Base-by-base conservation (phyloP, 371 early-diverging fungal genomes). In the Circinella minor region DNA sequence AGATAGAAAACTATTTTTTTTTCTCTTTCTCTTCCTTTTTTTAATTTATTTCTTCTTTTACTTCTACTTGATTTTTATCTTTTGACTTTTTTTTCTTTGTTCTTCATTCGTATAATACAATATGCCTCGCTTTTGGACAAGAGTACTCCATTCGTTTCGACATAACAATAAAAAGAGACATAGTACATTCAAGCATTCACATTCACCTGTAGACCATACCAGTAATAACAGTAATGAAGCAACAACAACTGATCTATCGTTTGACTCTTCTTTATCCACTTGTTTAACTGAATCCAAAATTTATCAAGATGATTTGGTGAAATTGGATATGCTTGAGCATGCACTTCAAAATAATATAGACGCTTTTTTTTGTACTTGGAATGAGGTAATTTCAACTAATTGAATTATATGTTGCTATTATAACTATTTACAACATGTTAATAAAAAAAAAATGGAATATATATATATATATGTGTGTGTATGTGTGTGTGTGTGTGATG, bases 331-430 rank as follows among this genome's bases (percentile, higher is more conserved):
- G 7, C 49, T 68, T 15, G 61, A 68, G 15, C 6, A 20, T 37
- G 51, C 68, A 0, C 51, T 61, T 6, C 27, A 38, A 15, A 20
- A 61, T 48, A 39, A 39, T 5, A 49, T 36, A 13, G 47, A 60
- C 1, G 49, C 60, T 8, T 68, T 68, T 61, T 60, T 68, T 48
- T 61, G 68, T 10, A 20, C 47, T 36, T 68, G 68, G 68, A 61
- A 68, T 51, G 68, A 68, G 27, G 57, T 57, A 57, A 5, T 27
- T 27, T 27, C 2, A 27, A 27, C 27, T 27, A 27, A 27, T 27
- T 27, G 27, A 27, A 1, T 1, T 27, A 27, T 27, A 27, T 27
- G 27, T 2, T 27, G 27, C 2, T 27, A 27, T 27, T 27, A 1
- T 27, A 27, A 27, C 27, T 27, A 27, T 1, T 27, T 27, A 27